Evolutionary conservation across 805 yeast genomes (phyloP).

Genomic region (Teunomyces atbi): DNA sequence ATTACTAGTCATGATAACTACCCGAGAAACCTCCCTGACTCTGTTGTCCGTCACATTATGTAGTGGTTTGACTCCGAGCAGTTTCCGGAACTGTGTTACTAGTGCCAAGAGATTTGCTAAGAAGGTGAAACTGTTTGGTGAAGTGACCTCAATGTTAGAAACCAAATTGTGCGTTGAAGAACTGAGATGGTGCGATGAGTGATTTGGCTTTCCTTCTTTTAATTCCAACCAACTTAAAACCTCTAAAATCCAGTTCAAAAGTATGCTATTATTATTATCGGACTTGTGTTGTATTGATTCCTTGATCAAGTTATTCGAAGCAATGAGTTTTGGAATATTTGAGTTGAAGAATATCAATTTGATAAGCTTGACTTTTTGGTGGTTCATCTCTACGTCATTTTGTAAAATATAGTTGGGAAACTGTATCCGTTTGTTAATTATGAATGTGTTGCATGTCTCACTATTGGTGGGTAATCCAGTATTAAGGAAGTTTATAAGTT

Average conservation of each 20-base stretch:
- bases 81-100: slow-evolving; percentile 39
- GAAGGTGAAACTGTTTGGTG: slow-evolving; percentile 29
- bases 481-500: slow-evolving; percentile 29
- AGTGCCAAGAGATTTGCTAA: slow-evolving; percentile 48
- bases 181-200: background rate
- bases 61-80: slow-evolving; percentile 35
- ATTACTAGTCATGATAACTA: slow-evolving; percentile 58
- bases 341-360: slow-evolving; percentile 37
- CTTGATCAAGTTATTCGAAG: slow-evolving; percentile 37
- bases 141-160: background rate
- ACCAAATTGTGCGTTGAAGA: background rate
- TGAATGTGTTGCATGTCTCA: slow-evolving; percentile 13
- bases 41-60: slow-evolving; percentile 21
- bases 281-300: slow-evolving; percentile 10
- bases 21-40: slow-evolving; percentile 38
- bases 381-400: slow-evolving; percentile 42
- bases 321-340: slow-evolving; percentile 48
- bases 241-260: slow-evolving; percentile 52
- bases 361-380: slow-evolving; percentile 34
- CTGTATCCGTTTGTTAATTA: slow-evolving; percentile 31
- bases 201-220: slow-evolving; percentile 42
- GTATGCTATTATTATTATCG: slow-evolving; percentile 29
- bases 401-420: slow-evolving; percentile 42
- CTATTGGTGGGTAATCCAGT: slow-evolving; percentile 10
- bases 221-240: slow-evolving; percentile 54